Conservation (phyloP, 2,329 filamentous ascomycete genomes). For the Colletotrichum theobromicola region DNA sequence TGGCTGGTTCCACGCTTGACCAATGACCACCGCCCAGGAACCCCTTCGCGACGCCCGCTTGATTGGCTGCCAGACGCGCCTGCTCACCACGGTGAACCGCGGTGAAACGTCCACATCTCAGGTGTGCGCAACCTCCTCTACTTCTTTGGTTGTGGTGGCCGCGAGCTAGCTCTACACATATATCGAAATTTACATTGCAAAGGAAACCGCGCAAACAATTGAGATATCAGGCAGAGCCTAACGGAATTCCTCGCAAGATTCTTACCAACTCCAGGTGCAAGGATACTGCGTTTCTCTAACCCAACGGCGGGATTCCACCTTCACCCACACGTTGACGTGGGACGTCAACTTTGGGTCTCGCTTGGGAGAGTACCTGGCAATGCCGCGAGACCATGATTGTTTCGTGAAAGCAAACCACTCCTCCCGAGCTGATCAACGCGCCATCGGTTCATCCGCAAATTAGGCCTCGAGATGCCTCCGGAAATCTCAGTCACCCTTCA, state of each 20-base stretch:
- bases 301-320: neutral
- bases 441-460: too few relatives aligned
- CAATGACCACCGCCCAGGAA: neutral
- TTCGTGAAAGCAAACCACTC: too few relatives aligned
- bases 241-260: neutral
- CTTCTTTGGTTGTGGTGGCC: neutral
- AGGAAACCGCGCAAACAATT: too few relatives aligned
- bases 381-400: accelerated
- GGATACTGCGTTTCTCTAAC: neutral
- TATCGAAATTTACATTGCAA: too few relatives aligned
- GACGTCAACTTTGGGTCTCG: too few relatives aligned
- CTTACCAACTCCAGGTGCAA: neutral
- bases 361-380: neutral
- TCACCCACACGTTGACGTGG: too few relatives aligned
- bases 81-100: neutral
- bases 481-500: neutral
- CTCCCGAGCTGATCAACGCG: neutral
- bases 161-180: neutral
- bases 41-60: neutral
- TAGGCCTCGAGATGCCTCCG: neutral
- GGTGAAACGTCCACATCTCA: neutral
- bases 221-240: too few relatives aligned
- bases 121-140: neutral
- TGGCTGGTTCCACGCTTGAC: neutral
- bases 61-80: neutral